Base-by-base conservation (phyloP, 2,329 filamentous ascomycete species). In the Beauveria medogensis region DNA sequence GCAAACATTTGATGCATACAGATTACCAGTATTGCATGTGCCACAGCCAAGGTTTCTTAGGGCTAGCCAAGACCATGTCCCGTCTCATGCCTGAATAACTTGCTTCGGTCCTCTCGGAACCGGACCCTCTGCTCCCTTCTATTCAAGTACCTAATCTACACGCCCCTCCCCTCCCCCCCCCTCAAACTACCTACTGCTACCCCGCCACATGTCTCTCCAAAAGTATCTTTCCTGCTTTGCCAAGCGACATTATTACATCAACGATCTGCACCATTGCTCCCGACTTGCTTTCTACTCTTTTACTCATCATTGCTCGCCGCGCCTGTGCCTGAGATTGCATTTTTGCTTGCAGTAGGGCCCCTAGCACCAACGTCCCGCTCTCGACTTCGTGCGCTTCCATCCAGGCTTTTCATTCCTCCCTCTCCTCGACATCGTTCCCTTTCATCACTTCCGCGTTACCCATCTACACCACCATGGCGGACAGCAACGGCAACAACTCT, bases 161-260 rank as follows among this genome's bases (percentile, higher is more conserved):
- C 30, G 30, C 30, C 30, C 30, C 30, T 2, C 10, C 10, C 30
- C 8, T 44, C 5, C 34, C 24, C 8, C 18, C 52, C 40, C 22
- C 14, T 16, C 47, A 14, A 28, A n/a, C 18, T 5, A 10, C 5
- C 12, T 7, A 37, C 3, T 47, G 7, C 10, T 57, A 28, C 44
- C 55, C 55, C 46, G 43, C 55, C 55, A 50, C 55, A 48, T 18
- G 44, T 58, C 44, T 20, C 20, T 44, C 52, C 7, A 41, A 40
- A 14, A 24, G 24, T 43, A 52, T 18, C 24, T n/a, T 50, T 59
- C 52, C 24, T 37, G 22, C 12, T 59, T 14, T 44, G 56, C 37
- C 47, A 44, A 52, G 48, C 56, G 34, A 24, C 37, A 59, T 44
- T 37, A 51, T 59, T 59, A 59, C 56, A 59, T 59, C 56, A 59